A percentile compares a stretch with the other conserved stretches of the same genome.
These are phyloP conservation scores for Centella asiatica DNA, from an alignment of 129 eudicot genomes.

Conservation along the genomic window DNA sequence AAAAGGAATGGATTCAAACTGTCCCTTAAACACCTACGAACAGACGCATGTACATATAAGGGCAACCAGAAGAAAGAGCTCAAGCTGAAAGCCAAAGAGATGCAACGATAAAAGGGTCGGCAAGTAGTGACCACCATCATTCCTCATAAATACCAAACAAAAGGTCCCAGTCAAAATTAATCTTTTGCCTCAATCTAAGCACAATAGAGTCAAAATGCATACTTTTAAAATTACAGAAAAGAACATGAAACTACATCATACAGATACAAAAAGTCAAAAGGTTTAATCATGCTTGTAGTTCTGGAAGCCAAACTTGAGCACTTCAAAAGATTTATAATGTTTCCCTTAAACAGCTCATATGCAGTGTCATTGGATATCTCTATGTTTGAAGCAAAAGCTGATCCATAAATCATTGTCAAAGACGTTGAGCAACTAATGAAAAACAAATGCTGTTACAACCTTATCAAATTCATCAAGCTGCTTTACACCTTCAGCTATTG, in stretches of 20 bases:
- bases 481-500: conserved; percentile 79
- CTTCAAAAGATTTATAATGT: background rate
- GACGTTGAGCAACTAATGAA: background rate
- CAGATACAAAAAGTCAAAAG: background rate
- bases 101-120: background rate
- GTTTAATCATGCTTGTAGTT: background rate
- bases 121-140: too few relatives aligned
- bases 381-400: background rate
- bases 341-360: background rate
- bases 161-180: background rate
- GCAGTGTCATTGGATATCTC: background rate
- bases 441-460: conserved; percentile 27
- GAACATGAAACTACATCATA: background rate
- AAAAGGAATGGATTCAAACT: too few relatives aligned
- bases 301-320: too few relatives aligned
- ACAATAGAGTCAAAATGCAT: background rate
- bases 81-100: background rate
- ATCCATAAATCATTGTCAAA: background rate
- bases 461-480: conserved; percentile 77
- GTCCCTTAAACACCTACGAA: too few relatives aligned
- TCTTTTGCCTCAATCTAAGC: background rate
- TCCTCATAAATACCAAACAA: too few relatives aligned
- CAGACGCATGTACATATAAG: background rate
- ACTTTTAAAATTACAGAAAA: background rate
- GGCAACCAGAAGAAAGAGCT: too few relatives aligned